Conservation (phyloP, 345 rosid genomes). For the Triadica sebifera region DNA sequence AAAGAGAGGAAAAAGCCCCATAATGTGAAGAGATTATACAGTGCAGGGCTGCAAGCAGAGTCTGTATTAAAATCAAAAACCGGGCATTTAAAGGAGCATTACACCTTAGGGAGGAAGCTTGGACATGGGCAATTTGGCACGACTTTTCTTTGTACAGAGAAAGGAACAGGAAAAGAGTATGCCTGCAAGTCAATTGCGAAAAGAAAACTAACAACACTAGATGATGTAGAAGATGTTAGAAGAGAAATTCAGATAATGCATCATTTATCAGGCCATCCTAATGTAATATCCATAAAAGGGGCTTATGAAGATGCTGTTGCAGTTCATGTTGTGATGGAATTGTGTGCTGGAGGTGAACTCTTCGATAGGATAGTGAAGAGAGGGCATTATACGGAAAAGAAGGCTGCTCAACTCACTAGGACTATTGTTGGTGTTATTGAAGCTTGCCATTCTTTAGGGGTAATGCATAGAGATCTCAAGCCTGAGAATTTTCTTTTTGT, state of each 20-base stretch:
- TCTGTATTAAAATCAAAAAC: slow-evolving; percentile 62
- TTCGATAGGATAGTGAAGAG: slow-evolving; percentile 78
- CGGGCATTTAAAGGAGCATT: slow-evolving; percentile 64
- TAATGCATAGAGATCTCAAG: slow-evolving; percentile 83
- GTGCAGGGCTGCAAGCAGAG: slow-evolving; percentile 57
- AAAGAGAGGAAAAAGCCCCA: slow-evolving; percentile 38
- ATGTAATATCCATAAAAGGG: slow-evolving; percentile 66
- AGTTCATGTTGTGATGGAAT: slow-evolving; percentile 90
- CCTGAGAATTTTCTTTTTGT: slow-evolving; percentile 86
- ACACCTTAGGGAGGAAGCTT: slow-evolving; percentile 64
- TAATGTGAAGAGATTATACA: slow-evolving; percentile 48
- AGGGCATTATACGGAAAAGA: slow-evolving; percentile 74
- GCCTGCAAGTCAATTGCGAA: slow-evolving; percentile 92
- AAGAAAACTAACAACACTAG: slow-evolving; percentile 59
- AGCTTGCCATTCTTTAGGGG: slow-evolving; percentile 76
- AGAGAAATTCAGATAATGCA: slow-evolving; percentile 96
- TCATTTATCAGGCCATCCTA: slow-evolving; percentile 66
- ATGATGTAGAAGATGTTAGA: slow-evolving; percentile 81
- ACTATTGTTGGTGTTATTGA: slow-evolving; percentile 67
- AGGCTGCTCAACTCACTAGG: slow-evolving; percentile 69
- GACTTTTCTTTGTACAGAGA: slow-evolving; percentile 68
- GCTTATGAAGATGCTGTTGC: slow-evolving; percentile 88
- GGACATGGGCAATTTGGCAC: slow-evolving; percentile 96
- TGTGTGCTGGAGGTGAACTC: slow-evolving; percentile 88
- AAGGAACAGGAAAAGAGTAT: slow-evolving; percentile 64